Percentiles rank a stretch among this genome's conserved stretches.
Evolutionary conservation across 441 rosid species (phyloP).

Genomic region (Manihot esculenta): DNA sequence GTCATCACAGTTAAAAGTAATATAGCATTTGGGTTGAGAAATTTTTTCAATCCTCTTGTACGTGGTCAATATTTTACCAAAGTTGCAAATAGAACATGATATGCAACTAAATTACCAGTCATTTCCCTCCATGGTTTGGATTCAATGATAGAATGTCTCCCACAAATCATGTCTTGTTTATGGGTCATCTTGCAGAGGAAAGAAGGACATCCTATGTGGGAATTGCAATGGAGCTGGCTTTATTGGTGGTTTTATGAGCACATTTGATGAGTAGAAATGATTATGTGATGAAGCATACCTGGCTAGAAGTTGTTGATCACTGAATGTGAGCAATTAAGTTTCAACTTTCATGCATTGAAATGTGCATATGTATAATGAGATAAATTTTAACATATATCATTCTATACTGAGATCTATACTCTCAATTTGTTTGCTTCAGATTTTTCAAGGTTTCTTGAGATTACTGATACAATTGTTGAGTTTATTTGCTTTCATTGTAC

Average conservation of each 20-base stretch:
- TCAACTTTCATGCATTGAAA: background rate
- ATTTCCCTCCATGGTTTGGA: too few relatives aligned
- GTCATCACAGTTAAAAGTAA: too few relatives aligned
- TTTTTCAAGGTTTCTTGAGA: background rate
- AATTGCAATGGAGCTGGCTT: conserved; percentile 72
- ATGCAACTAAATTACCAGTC: too few relatives aligned
- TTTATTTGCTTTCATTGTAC: background rate
- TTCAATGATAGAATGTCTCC: background rate
- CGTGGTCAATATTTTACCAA: background rate
- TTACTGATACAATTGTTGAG: background rate
- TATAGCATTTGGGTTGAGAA: background rate
- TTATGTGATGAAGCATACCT: background rate
- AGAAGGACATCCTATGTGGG: conserved; percentile 49
- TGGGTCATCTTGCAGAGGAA: conserved; percentile 42
- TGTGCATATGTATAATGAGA: background rate
- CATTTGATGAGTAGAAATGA: conserved; percentile 44
- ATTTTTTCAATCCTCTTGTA: background rate
- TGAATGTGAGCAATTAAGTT: background rate
- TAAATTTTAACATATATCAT: background rate
- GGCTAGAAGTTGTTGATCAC: background rate
- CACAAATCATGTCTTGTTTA: background rate
- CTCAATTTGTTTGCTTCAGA: background rate
- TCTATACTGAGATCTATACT: background rate
- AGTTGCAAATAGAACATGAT: too few relatives aligned
- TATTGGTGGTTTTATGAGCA: conserved; percentile 61